A percentile compares a stretch with the other conserved stretches of the same genome.
Conservation (phyloP, 441 rosid species). For the Brassica balearica region DNA sequence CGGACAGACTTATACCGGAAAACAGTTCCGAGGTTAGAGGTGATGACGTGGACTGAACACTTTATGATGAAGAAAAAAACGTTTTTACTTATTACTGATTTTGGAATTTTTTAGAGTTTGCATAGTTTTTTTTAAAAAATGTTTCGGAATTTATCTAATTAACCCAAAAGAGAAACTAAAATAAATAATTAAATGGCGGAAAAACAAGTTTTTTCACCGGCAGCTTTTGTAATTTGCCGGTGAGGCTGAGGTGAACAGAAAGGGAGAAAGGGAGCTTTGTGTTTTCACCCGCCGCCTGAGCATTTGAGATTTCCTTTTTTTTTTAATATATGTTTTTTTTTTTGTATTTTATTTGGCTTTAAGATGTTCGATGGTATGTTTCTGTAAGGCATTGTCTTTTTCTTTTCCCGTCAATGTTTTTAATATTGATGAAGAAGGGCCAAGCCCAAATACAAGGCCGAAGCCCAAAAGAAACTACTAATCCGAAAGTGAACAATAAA, state of each 20-base stretch:
- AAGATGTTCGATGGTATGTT: background rate
- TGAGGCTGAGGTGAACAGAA: conserved; percentile 39
- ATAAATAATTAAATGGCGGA: conserved; percentile 28
- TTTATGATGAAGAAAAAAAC: background rate
- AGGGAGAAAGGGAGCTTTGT: conserved; percentile 20
- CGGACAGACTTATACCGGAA: conserved; percentile 63
- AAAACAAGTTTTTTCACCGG: conserved; percentile 30
- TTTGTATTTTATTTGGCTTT: conserved; percentile 8
- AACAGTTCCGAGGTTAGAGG: conserved; percentile 47
- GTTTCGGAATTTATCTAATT: conserved; percentile 20
- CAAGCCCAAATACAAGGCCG: no score
- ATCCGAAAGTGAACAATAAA: no score
- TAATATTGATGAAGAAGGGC: no score
- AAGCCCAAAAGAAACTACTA: no score
- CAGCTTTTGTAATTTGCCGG: conserved; percentile 44
- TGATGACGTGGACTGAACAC: conserved; percentile 35
- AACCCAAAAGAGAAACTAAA: background rate
- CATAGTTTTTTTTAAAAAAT: conserved; percentile 19
- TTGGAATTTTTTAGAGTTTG: conserved; percentile 35
- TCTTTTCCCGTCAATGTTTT: no score
- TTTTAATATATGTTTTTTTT: background rate
- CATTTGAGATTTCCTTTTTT: background rate
- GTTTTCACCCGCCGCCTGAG: conserved; percentile 39
- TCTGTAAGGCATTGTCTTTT: background rate
- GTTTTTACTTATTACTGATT: conserved; percentile 33